Conservation (phyloP, 768 basidiomycete genomes). For the Lentinula boryana region DNA sequence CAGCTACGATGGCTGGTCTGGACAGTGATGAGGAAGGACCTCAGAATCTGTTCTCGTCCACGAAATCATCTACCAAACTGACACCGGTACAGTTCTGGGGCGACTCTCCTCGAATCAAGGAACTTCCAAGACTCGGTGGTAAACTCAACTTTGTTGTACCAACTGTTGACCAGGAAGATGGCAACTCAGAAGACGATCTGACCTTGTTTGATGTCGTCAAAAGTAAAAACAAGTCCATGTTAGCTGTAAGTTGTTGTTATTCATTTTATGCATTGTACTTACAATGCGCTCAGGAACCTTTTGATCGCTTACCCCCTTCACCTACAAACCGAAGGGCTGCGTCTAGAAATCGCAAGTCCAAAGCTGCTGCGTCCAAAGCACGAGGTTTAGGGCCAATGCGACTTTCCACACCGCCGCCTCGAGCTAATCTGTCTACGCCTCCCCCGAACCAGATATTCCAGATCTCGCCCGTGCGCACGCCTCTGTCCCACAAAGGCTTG, state of each 20-base stretch:
- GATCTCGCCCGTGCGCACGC: slow-evolving; percentile 59
- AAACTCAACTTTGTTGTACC: slow-evolving; percentile 18
- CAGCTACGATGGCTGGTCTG: slow-evolving; percentile 14
- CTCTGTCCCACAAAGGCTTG: slow-evolving; percentile 60
- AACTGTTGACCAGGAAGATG: not conserved
- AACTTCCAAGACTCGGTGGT: slow-evolving; percentile 32
- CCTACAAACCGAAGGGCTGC: slow-evolving; percentile 8
- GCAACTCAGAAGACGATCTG: slow-evolving; percentile 1
- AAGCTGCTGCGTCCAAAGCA: not conserved
- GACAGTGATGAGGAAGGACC: slow-evolving; percentile 11
- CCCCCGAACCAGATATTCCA: slow-evolving; percentile 18
- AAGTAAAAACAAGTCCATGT: not conserved
- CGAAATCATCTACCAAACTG: slow-evolving; percentile 27
- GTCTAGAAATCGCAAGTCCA: slow-evolving; percentile 14
- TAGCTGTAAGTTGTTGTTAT: not conserved
- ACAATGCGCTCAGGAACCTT: not conserved
- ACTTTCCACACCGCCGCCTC: slow-evolving; percentile 20
- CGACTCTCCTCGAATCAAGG: slow-evolving; percentile 23
- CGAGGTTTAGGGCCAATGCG: not conserved
- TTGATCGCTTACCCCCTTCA: slow-evolving; percentile 4
- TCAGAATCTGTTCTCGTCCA: slow-evolving; percentile 21
- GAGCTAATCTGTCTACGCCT: not conserved
- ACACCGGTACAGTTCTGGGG: slow-evolving; percentile 41
- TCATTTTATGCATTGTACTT: not conserved
- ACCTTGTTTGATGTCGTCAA: not conserved